Percentiles rank a stretch among this genome's conserved stretches.
These are phyloP conservation scores for Fusarium phyllophilum DNA, from an alignment of 2,329 filamentous ascomycete genomes.

Conservation along the genomic window DNA sequence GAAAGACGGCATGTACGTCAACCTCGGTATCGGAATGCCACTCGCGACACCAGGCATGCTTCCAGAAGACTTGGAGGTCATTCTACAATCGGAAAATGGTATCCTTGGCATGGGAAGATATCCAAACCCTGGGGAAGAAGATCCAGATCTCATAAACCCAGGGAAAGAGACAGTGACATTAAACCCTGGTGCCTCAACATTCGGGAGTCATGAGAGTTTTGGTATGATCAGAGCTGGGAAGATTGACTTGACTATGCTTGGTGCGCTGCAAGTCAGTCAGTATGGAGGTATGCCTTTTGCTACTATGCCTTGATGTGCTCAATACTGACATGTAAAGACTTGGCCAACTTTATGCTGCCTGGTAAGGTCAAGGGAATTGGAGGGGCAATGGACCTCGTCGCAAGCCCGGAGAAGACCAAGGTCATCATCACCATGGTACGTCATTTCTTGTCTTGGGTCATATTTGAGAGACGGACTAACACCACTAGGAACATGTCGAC, in stretches of 20 bases:
- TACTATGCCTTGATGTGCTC: too few relatives aligned
- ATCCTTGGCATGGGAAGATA: constrained; percentile 77
- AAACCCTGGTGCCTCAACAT: constrained; percentile 78
- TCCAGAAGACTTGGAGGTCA: constrained; percentile 77
- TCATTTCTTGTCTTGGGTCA: rapidly evolving
- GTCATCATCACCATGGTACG: constrained; percentile 84
- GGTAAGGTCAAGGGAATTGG: constrained; percentile 94
- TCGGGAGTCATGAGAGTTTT: constrained; percentile 81
- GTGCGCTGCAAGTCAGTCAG: constrained; percentile 86
- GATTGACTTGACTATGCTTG: constrained; percentile 85
- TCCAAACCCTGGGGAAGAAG: constrained; percentile 77
- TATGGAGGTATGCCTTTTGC: constrained; percentile 51
- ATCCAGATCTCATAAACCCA: constrained; percentile 88
- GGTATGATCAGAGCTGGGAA: constrained; percentile 88
- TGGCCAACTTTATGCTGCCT: constrained; percentile 92
- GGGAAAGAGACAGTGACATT: constrained; percentile 92
- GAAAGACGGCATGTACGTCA: constrained; percentile 93
- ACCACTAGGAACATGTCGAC: constrained; percentile 77
- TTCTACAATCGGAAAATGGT: constrained; percentile 82
- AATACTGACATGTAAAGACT: constrained; percentile 56
- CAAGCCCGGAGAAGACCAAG: constrained; percentile 84
- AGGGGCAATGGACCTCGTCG: constrained; percentile 92
- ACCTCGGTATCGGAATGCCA: constrained; percentile 90
- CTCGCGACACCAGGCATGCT: constrained; percentile 88
- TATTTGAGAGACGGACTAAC: not conserved